Evolutionary conservation across 2,329 filamentous ascomycete species (phyloP).

Genomic region (Mycosphaerella sp.): DNA sequence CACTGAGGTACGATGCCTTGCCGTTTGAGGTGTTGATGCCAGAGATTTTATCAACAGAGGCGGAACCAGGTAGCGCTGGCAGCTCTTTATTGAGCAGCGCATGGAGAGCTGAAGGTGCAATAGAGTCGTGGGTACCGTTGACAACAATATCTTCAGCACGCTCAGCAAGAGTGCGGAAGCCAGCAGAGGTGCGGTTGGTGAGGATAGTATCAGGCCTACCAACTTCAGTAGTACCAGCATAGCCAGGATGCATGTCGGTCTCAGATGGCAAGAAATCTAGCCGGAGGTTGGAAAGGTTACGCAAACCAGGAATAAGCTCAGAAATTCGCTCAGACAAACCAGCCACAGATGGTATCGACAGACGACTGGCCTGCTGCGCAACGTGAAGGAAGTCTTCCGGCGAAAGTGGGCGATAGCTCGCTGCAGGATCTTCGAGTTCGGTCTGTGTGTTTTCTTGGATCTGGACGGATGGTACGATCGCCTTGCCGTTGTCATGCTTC

Average conservation of each 20-base stretch:
- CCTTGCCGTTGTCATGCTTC: constrained; percentile 11
- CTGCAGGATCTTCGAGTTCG: constrained; percentile 19
- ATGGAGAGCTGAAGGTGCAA: constrained; percentile 18
- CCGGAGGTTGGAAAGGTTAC: constrained; percentile 33
- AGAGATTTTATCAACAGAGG: constrained; percentile 27
- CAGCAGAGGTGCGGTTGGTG: constrained; percentile 34
- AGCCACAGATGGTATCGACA: constrained; percentile 43
- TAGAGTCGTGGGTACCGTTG: constrained; percentile 35
- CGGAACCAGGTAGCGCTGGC: constrained; percentile 32
- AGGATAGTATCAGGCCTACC: constrained; percentile 32
- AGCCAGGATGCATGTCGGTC: constrained; percentile 28
- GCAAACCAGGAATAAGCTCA: constrained; percentile 42
- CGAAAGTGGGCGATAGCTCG: constrained; percentile 34
- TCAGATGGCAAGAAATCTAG: constrained; percentile 37
- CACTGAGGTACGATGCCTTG: constrained; percentile 29
- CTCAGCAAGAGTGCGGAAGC: constrained; percentile 35
- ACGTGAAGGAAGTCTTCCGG: constrained; percentile 39
- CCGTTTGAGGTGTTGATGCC: constrained; percentile 21
- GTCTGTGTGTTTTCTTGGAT: constrained; percentile 26
- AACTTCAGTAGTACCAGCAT: constrained; percentile 16
- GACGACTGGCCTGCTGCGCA: constrained; percentile 40
- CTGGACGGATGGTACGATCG: constrained; percentile 23
- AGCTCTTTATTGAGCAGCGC: constrained; percentile 33
- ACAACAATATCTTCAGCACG: constrained; percentile 35
- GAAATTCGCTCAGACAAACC: constrained; percentile 43